Conservation (phyloP, 2,329 filamentous ascomycete species). For the Ophiostoma sp. region DNA sequence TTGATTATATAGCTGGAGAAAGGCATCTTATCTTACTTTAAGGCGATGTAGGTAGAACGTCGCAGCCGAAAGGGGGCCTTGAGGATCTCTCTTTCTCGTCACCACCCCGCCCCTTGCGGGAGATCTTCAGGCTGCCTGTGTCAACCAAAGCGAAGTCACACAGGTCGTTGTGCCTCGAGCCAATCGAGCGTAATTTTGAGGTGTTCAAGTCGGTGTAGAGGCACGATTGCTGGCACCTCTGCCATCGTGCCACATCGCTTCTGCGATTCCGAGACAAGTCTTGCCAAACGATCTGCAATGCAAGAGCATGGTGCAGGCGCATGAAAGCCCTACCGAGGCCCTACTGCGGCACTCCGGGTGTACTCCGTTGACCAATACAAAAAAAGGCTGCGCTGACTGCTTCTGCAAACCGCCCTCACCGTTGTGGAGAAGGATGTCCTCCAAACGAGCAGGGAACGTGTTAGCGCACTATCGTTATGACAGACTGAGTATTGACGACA, state of each 20-base stretch:
- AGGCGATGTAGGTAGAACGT: background rate
- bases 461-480: background rate
- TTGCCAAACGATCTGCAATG: background rate
- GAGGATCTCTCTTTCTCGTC: background rate
- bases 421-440: background rate
- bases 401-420: background rate
- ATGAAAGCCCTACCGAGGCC: slow-evolving; percentile 9
- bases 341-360: slow-evolving; percentile 1
- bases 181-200: background rate
- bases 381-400: background rate
- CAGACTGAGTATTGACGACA: background rate
- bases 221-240: background rate
- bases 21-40: too few relatives aligned
- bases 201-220: background rate
- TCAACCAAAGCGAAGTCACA: background rate
- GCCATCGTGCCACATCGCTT: background rate
- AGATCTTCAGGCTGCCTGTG: background rate
- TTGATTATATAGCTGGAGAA: background rate
- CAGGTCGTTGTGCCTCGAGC: background rate
- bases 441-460: background rate
- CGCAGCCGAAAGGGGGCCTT: background rate
- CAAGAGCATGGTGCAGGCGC: slow-evolving; percentile 2
- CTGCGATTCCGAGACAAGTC: background rate
- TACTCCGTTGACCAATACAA: background rate
- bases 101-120: background rate